Evolutionary conservation across 75 land plant genomes (phyloP), one percentile per base, ranked within the genome.

Genomic region (Sequoiadendron giganteum): DNA sequence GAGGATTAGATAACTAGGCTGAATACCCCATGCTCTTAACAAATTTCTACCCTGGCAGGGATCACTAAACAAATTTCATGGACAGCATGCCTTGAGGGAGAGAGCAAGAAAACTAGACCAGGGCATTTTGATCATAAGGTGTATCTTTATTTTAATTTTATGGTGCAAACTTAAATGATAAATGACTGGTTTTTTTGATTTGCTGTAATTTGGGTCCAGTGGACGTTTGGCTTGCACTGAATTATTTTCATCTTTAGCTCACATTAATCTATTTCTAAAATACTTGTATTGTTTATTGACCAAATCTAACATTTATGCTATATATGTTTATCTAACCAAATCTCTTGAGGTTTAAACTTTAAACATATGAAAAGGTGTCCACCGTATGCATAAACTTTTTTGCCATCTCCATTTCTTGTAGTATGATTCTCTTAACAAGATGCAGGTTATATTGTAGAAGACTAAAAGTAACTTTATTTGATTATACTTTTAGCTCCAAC

Each of bases 81-180:
- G 99, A 30, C 99, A 98, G 91, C 99, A 98, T 94, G 95, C 99
- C 72, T 90, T 97, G 85, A 90, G 99, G 88, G 99, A 98, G 90
- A 90, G 99, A 85, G 99, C 99, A 87, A 96, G 94, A 78, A 98
- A 98, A 89, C 86, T 98, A 91, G 99, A 98, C 61, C 99, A 98
- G 86, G 99, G 99, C 85, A 98, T 98, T 38, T 83, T 98, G 55
- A 94, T 98, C 61, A 98, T 98, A 93, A 93, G 98, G 98, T 96
- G 87, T 10, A 48, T 39, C 4, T 56, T 40, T 54, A 19, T 82
- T 61, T 56, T 58, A 10, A 58, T 42, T 28, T 45, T 42, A 82
- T 43, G 47, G 32, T 7, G 21, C 42, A 32, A 54, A 49, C 58
- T 16, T 43, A 83, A 83, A 47, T 43, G n/a, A 36, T 42, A 43